Evolutionary conservation across 305 asterid species (phyloP).

Genomic region (Striga hermonthica): DNA sequence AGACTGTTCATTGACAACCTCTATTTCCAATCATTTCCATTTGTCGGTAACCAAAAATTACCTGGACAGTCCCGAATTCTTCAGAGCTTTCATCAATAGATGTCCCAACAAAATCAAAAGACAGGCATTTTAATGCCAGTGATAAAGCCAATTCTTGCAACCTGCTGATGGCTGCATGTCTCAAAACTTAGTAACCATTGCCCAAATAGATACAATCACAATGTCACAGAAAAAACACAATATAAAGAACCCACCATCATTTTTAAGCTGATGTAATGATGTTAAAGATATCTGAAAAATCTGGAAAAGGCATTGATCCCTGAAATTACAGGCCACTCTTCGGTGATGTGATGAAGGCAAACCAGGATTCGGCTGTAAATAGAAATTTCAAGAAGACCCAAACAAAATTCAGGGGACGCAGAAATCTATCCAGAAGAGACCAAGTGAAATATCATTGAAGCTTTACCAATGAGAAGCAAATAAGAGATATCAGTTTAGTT

Average conservation of each 20-base stretch:
- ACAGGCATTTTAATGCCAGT: slow-evolving; percentile 85
- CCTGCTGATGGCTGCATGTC: slow-evolving; percentile 57
- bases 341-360: slow-evolving; percentile 94
- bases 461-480: slow-evolving; percentile 15
- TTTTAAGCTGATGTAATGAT: slow-evolving; percentile 80
- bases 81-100: slow-evolving; percentile 96
- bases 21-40: slow-evolving; percentile 19
- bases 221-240: slow-evolving; percentile 24
- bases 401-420: slow-evolving; percentile 31
- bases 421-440: slow-evolving; percentile 21
- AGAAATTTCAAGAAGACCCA: slow-evolving; percentile 31
- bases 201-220: slow-evolving; percentile 8
- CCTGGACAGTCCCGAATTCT: slow-evolving; percentile 98
- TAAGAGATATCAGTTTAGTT: slow-evolving; percentile 19
- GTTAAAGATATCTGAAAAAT: slow-evolving; percentile 93
- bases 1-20: slow-evolving; percentile 13
- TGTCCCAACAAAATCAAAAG: slow-evolving; percentile 95
- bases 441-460: background rate
- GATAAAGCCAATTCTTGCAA: slow-evolving; percentile 92
- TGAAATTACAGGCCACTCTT: slow-evolving; percentile 85
- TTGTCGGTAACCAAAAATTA: slow-evolving; percentile 27
- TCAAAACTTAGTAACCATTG: slow-evolving; percentile 28
- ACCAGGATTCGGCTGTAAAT: slow-evolving; percentile 81
- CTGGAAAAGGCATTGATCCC: slow-evolving; percentile 90
- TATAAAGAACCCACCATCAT: slow-evolving; percentile 59